These are phyloP conservation scores for Backusella tarrabulga DNA, from an alignment of 192 early-diverging fungal species.

Conservation along the genomic window DNA sequence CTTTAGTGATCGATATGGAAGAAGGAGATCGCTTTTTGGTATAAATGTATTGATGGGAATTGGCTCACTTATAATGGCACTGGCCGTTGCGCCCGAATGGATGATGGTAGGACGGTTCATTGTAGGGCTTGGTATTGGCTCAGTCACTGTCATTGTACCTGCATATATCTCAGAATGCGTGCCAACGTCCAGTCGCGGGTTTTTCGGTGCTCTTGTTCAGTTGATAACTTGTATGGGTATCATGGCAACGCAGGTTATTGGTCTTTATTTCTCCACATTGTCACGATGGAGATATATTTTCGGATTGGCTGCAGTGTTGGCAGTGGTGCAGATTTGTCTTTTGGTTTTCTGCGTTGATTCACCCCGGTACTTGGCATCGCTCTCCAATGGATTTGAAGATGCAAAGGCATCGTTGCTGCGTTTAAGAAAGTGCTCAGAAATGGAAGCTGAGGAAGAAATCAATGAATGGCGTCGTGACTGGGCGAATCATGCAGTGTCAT, in stretches of 20 bases:
- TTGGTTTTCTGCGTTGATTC: constrained; percentile 80
- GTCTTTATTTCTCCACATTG: constrained; percentile 57
- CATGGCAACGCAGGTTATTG: constrained; percentile 69
- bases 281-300: constrained; percentile 77
- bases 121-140: constrained; percentile 75
- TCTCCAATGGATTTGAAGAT: constrained; percentile 44
- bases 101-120: constrained; percentile 69
- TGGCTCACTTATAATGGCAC: constrained; percentile 62
- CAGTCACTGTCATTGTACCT: constrained; percentile 74
- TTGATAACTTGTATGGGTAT: constrained; percentile 81
- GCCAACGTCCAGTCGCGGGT: constrained; percentile 65
- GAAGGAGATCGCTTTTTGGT: constrained; percentile 61
- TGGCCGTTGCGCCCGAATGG: constrained; percentile 47
- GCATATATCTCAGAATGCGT: constrained; percentile 79
- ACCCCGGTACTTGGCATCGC: constrained; percentile 63
- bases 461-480: constrained; percentile 44
- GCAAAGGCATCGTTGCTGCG: constrained; percentile 53
- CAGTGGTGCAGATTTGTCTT: constrained; percentile 62
- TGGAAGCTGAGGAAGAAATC: constrained; percentile 54
- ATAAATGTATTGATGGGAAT: constrained; percentile 65
- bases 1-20: constrained; percentile 66
- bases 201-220: constrained; percentile 83
- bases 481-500: constrained; percentile 28
- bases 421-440: constrained; percentile 46
- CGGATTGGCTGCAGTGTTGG: constrained; percentile 52